A percentile compares a stretch with the other conserved stretches of the same genome.
Conservation (phyloP, 371 early-diverging fungal species). For the Lichtheimia ramosa region DNA sequence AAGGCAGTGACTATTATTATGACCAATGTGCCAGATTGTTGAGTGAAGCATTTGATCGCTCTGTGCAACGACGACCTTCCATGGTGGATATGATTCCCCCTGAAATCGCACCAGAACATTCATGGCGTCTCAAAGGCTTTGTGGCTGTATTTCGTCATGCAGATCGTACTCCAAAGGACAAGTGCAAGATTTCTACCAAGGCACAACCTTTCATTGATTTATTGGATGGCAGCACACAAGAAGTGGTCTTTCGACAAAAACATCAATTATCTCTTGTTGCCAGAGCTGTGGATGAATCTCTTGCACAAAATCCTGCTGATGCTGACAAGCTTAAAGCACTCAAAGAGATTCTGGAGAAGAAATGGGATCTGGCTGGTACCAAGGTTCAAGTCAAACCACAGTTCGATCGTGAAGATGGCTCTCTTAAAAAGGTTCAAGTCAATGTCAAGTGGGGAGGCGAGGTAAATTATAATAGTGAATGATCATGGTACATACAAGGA, state of each 20-base stretch:
- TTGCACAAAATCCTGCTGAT: slow-evolving; percentile 58
- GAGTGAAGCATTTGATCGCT: slow-evolving; percentile 51
- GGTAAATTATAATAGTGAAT: slow-evolving; percentile 25
- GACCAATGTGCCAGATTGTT: slow-evolving; percentile 82
- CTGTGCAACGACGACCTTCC: slow-evolving; percentile 53
- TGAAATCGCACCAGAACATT: slow-evolving; percentile 68
- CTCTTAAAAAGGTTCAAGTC: slow-evolving; percentile 78
- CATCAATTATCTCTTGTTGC: slow-evolving; percentile 71
- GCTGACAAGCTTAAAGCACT: slow-evolving; percentile 60
- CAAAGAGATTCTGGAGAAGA: slow-evolving; percentile 75
- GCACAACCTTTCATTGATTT: slow-evolving; percentile 70
- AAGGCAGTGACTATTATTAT: slow-evolving; percentile 94
- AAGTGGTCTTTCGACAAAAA: slow-evolving; percentile 80
- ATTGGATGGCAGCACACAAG: slow-evolving; percentile 67
- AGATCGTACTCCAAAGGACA: slow-evolving; percentile 98
- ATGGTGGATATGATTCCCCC: slow-evolving; percentile 63
- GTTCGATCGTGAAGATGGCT: slow-evolving; percentile 58
- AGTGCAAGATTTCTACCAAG: slow-evolving; percentile 78
- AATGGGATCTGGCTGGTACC: slow-evolving; percentile 83
- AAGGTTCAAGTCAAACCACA: slow-evolving; percentile 92
- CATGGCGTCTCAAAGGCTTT: slow-evolving; percentile 94
- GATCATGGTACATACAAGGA: not conserved
- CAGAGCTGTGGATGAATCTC: slow-evolving; percentile 63
- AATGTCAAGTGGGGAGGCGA: slow-evolving; percentile 98
- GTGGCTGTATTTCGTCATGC: slow-evolving; percentile 93